Evolutionary conservation across 768 basidiomycete species (phyloP).

Genomic region (Leccinum incarnatum): DNA sequence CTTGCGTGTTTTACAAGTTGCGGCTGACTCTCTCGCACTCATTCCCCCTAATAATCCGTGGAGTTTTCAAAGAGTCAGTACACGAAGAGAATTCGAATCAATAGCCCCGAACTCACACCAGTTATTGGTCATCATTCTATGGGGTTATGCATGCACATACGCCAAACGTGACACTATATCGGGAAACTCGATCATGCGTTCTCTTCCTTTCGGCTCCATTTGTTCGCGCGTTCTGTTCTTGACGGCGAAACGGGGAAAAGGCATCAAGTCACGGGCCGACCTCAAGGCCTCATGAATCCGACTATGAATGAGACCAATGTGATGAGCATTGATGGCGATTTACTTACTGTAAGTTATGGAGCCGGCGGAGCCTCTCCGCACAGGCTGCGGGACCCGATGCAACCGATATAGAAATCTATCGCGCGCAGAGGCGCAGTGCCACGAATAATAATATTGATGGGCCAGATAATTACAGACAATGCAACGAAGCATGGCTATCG

Average conservation of each 20-base stretch:
- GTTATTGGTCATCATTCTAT: background rate
- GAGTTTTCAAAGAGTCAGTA: background rate
- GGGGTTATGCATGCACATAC: too few relatives aligned
- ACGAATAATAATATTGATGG: background rate
- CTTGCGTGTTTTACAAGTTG: background rate
- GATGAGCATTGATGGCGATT: background rate
- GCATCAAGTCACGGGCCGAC: background rate
- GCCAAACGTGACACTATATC: background rate
- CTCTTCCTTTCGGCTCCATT: background rate
- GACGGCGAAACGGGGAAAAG: background rate
- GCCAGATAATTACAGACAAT: background rate
- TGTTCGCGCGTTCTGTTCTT: background rate
- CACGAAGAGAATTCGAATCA: background rate
- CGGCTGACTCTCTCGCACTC: background rate
- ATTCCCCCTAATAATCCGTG: background rate
- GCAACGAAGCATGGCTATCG: background rate
- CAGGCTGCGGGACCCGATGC: too few relatives aligned
- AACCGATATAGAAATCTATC: background rate
- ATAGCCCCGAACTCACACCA: background rate
- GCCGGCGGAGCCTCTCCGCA: background rate
- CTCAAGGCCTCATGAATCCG: background rate
- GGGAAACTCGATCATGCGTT: background rate
- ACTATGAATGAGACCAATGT: too few relatives aligned
- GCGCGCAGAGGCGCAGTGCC: background rate
- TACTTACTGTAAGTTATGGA: background rate